Evolutionary conservation across 2,329 filamentous ascomycete genomes (phyloP).

Genomic region (Seiridium cupressi): DNA sequence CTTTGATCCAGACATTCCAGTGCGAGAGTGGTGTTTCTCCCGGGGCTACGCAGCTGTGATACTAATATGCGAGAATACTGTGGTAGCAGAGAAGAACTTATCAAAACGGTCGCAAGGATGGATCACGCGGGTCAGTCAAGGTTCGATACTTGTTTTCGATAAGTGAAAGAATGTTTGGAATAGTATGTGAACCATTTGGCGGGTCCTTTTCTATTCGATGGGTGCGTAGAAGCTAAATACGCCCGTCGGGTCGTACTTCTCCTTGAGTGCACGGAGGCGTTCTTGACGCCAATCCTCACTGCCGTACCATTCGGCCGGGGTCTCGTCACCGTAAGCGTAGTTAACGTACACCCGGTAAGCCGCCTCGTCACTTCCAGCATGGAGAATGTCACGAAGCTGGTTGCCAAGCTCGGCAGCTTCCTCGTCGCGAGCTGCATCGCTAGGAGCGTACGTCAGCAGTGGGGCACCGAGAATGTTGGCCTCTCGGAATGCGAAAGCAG

Average conservation of each 20-base stretch:
- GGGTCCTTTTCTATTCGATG: neutral
- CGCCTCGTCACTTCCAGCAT: conserved; percentile 26
- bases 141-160: too few relatives aligned
- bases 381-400: conserved; percentile 33
- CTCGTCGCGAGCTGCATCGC: conserved; percentile 27
- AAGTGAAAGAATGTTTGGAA: too few relatives aligned
- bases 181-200: too few relatives aligned
- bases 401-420: conserved; percentile 34
- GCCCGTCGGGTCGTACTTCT: conserved; percentile 43
- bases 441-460: conserved; percentile 34
- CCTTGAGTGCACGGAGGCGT: conserved; percentile 43
- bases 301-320: conserved; percentile 41
- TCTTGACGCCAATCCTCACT: conserved; percentile 45
- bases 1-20: too few relatives aligned
- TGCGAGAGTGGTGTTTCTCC: too few relatives aligned
- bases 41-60: too few relatives aligned
- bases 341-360: conserved; percentile 43
- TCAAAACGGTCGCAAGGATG: too few relatives aligned
- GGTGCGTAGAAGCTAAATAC: conserved; percentile 6
- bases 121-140: too few relatives aligned
- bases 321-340: conserved; percentile 49
- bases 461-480: conserved; percentile 41
- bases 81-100: too few relatives aligned
- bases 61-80: too few relatives aligned
- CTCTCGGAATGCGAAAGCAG: conserved; percentile 44